These are phyloP conservation scores for Naganishia vaughanmartiniae DNA, from an alignment of 768 basidiomycete species.

Conservation along the genomic window DNA sequence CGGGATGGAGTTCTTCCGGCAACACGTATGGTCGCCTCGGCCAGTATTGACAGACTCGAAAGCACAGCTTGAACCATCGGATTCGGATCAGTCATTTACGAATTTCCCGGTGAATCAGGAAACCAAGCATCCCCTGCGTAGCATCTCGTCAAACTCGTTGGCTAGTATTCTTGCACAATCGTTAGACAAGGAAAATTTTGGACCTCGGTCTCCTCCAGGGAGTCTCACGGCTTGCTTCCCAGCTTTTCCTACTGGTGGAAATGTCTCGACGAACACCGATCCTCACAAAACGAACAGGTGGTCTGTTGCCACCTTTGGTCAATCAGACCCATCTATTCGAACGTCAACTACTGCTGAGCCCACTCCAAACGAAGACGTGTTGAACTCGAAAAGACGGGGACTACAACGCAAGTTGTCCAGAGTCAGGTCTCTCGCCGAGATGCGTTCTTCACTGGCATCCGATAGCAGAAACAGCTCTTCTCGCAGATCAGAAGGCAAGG, in stretches of 20 bases:
- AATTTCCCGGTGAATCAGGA: conserved; percentile 7
- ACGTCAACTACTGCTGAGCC: neutral
- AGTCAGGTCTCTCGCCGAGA: conserved; percentile 14
- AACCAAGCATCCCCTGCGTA: conserved; percentile 7
- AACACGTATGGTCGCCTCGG: neutral
- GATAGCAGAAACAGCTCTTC: neutral
- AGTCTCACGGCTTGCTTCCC: neutral
- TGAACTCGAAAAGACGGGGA: neutral
- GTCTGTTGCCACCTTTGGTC: neutral
- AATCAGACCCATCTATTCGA: neutral
- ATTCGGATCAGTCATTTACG: conserved; percentile 15
- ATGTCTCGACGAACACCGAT: neutral
- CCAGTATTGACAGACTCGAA: neutral
- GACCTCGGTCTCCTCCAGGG: too few relatives aligned
- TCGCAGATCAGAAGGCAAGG: neutral
- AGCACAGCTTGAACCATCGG: neutral
- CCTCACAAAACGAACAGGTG: neutral
- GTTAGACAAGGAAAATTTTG: neutral
- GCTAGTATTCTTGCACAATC: neutral
- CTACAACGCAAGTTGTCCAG: conserved; percentile 2
- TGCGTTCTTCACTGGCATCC: neutral
- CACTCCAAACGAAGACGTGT: neutral
- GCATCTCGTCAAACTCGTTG: neutral
- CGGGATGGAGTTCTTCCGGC: neutral
- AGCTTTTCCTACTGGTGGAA: neutral